phyloP scores from a whole-genome alignment of 1,284 basidiomycete species.

The Sanghuangporus sanghuang region DNA sequence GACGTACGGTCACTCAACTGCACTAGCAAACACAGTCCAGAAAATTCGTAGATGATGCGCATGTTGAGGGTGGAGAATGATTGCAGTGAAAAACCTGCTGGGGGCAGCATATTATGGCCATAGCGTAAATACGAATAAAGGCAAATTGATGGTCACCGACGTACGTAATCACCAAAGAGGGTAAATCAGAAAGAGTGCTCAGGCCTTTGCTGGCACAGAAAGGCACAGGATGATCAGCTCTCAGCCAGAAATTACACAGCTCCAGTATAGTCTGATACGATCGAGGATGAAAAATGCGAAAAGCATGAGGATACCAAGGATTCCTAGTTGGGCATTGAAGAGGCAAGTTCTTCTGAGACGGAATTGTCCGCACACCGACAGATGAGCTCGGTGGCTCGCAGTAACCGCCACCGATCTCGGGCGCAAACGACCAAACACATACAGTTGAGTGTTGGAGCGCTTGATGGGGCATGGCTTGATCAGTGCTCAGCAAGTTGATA shows the following conservation, averaged over 20 bases:
- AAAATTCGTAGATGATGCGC: conserved; percentile 8
- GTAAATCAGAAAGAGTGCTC: background rate
- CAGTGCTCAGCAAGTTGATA: background rate
- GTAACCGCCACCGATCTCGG: conserved; percentile 2
- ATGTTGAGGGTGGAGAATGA: conserved; percentile 2
- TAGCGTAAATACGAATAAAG: background rate
- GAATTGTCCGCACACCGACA: background rate
- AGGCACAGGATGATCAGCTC: background rate
- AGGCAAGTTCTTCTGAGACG: background rate
- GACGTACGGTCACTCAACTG: conserved; percentile 7
- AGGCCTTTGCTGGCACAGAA: conserved; percentile 1
- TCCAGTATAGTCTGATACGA: background rate
- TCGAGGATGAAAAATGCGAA: background rate
- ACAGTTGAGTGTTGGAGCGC: background rate
- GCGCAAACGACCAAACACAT: conserved; percentile 1
- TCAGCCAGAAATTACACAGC: conserved; percentile 4
- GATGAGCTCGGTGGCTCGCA: background rate
- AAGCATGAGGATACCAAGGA: conserved; percentile 4
- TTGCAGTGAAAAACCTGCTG: conserved; percentile 6
- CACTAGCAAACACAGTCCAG: background rate
- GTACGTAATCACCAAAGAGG: background rate
- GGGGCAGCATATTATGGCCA: conserved; percentile 2
- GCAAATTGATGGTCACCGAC: background rate
- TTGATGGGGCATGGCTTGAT: conserved; percentile 6
- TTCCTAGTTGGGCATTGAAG: background rate